A percentile compares a stretch with the other conserved stretches of the same genome.
Evolutionary conservation across 2,329 filamentous ascomycete genomes (phyloP).

Genomic region (Ilyonectria sp.): DNA sequence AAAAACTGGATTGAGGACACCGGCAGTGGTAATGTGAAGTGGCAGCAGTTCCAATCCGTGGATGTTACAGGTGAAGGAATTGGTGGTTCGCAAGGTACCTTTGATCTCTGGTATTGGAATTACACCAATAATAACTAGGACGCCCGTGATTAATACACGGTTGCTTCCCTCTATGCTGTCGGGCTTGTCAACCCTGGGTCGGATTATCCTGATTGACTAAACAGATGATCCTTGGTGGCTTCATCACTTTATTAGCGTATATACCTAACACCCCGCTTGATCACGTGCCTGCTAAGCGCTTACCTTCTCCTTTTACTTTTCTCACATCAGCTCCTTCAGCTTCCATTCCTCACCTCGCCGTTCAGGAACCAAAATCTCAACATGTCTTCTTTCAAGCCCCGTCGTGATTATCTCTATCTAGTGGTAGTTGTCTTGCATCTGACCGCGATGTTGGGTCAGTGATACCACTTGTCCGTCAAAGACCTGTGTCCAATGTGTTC

Average conservation of each 20-base stretch:
- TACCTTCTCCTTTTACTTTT: not conserved
- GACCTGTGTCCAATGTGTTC: not conserved
- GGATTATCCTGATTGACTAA: too few relatives aligned
- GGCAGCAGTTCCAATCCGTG: not conserved
- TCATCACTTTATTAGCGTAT: too few relatives aligned
- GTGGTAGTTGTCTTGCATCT: conserved; percentile 1
- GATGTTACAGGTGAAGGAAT: not conserved
- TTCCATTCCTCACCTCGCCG: not conserved
- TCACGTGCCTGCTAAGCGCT: not conserved
- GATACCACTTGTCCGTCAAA: not conserved
- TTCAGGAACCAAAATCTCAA: not conserved
- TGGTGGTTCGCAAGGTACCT: not conserved
- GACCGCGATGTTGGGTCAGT: not conserved
- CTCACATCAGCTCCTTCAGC: not conserved
- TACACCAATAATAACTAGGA: not conserved
- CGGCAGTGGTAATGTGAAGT: not conserved
- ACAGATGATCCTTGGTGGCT: too few relatives aligned
- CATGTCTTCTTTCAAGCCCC: not conserved
- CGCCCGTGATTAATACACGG: too few relatives aligned
- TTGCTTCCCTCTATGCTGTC: too few relatives aligned
- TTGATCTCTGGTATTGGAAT: not conserved
- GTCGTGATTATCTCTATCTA: conserved; percentile 6
- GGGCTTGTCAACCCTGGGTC: too few relatives aligned
- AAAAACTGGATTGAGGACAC: not conserved
- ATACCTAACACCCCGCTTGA: not conserved